Evolutionary conservation across 2,329 filamentous ascomycete species (phyloP), one percentile per base, ranked within the genome.

Genomic region (Cordyceps sp.): DNA sequence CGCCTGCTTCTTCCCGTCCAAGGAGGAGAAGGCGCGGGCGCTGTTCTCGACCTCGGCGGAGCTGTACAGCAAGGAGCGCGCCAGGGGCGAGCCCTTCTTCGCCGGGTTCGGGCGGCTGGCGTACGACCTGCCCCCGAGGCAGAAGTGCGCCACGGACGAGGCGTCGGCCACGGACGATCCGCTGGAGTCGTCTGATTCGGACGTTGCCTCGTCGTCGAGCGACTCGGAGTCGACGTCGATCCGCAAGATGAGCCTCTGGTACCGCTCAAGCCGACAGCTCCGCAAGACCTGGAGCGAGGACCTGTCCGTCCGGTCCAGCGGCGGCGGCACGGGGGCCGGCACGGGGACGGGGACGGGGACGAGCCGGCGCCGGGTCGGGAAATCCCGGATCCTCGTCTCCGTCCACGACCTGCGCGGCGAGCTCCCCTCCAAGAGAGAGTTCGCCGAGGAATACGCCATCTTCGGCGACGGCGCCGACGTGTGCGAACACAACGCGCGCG

Each of bases 401-500:
- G 73, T 94, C 25, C 67, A 86, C 45, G 66, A 83, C 38, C 50
- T 92, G 18, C 68, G 71, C 9, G 60, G 69, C 30, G 52, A 84
- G 10, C 57, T 93, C n/a, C 86, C 86, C 0, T 79, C 82, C 3
- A 90, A 85, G 50, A 67, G 67, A 36, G 66, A 73, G 33, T 67
- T 94, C 38, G 90, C 85, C 2, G 61, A 73, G 35, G 71, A 80
- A 41, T 98, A 96, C 53, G 69, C 68, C 17, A 79, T 94, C 12
- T 86, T 90, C 49, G 85, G 85, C 4, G 74, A 85, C 37, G 78
- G 80, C 1, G 69, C 74, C n/a, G 69, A 78, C 24, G 73, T 93
- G 4, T 96, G 88, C 52, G 64, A 70, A 28, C 78, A 92, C 45
- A 98, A 98, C 50, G 82, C 85, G 8, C 57, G 58, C 2, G 73